Conservation (phyloP, 139 green algal species). For the Pseudopediastrum boryanum region DNA sequence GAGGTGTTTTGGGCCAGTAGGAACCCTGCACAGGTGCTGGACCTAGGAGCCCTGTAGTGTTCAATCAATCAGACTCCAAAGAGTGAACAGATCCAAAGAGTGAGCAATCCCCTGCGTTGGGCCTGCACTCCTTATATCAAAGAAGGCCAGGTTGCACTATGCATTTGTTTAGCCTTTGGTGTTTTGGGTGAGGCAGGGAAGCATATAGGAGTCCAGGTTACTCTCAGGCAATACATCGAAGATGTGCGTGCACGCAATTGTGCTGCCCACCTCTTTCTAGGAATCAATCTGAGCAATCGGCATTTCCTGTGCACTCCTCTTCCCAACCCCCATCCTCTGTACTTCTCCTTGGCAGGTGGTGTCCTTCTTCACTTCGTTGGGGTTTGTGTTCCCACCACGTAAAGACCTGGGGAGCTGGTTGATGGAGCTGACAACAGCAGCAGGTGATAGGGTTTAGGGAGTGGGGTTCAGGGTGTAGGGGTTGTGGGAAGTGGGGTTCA, state of each 20-base stretch:
- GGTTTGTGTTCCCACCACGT: conserved; percentile 68
- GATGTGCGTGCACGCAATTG: too few species aligned
- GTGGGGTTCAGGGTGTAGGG: background rate
- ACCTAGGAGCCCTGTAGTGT: too few species aligned
- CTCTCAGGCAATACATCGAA: too few species aligned
- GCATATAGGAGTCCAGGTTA: background rate
- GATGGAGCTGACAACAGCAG: conserved; percentile 67
- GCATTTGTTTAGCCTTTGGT: too few species aligned
- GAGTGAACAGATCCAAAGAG: too few species aligned
- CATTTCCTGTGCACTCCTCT: background rate
- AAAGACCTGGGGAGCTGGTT: conserved; percentile 80
- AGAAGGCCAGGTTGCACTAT: too few species aligned
- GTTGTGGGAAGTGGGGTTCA: too few species aligned
- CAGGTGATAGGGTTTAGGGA: conserved; percentile 34
- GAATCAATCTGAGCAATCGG: background rate
- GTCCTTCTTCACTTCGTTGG: conserved; percentile 65
- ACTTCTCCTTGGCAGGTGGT: conserved; percentile 21
- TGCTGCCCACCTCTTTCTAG: background rate
- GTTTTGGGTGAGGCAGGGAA: background rate
- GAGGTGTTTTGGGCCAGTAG: too few species aligned
- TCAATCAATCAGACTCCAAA: too few species aligned
- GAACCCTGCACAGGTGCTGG: too few species aligned
- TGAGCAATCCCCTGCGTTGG: too few species aligned
- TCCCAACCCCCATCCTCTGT: background rate
- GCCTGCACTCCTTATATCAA: too few species aligned